These are phyloP conservation scores for Trichoderma parareesei DNA, from an alignment of 495 filamentous ascomycete species.

Conservation along the genomic window DNA sequence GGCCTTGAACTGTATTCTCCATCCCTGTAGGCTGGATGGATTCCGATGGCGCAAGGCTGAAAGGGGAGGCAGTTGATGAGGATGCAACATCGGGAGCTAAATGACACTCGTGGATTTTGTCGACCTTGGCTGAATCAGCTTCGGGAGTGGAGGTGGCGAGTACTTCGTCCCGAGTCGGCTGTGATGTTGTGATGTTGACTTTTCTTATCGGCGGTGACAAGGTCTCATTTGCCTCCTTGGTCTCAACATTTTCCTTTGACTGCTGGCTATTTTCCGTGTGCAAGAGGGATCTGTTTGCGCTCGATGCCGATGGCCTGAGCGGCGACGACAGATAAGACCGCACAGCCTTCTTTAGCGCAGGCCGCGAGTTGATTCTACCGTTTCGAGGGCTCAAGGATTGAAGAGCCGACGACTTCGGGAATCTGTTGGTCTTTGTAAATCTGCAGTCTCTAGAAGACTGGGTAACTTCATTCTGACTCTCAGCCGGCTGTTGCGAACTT, in stretches of 20 bases:
- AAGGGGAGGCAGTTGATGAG: background rate
- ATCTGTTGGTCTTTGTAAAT: background rate
- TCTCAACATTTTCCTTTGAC: background rate
- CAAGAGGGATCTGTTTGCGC: background rate
- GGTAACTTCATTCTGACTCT: background rate
- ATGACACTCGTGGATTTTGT: background rate
- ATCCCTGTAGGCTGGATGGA: background rate
- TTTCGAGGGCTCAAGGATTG: constrained; percentile 1
- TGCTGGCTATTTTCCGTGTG: background rate
- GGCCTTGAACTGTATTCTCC: background rate
- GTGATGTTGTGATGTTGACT: background rate
- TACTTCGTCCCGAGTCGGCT: background rate
- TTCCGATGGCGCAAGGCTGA: background rate
- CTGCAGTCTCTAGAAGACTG: background rate
- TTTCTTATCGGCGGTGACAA: background rate
- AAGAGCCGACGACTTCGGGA: background rate
- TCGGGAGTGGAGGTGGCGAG: background rate
- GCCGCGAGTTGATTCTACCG: constrained; percentile 2
- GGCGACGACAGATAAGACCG: background rate
- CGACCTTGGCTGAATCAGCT: background rate
- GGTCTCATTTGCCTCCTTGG: background rate
- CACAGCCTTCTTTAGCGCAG: background rate
- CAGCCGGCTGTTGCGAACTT: background rate
- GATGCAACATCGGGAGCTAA: background rate
- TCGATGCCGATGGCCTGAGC: background rate